Conservation (phyloP, 345 rosid genomes). For the Bruguiera sexangula region DNA sequence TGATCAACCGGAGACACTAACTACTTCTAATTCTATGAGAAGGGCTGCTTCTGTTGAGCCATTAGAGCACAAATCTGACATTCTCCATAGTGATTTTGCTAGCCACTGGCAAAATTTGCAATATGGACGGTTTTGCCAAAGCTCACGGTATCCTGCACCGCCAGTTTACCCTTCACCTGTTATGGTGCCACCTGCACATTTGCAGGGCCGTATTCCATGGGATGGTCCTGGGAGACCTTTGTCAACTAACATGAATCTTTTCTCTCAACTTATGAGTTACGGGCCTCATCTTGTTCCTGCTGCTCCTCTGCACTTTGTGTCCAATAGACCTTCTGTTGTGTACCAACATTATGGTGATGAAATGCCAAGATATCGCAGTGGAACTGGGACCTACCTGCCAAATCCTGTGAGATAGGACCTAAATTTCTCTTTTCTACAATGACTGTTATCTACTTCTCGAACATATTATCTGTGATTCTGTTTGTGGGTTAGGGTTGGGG, state of each 20-base stretch:
- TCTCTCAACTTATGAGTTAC: conserved; percentile 16
- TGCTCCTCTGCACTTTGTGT: conserved; percentile 9
- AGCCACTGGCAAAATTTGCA: conserved; percentile 32
- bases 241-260: conserved; percentile 4
- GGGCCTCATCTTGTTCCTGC: conserved; percentile 14
- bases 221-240: conserved; percentile 21
- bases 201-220: conserved; percentile 16
- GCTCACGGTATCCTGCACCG: conserved; percentile 8
- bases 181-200: conserved; percentile 14
- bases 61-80: conserved; percentile 15
- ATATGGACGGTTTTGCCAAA: conserved; percentile 26
- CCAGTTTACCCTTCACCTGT: conserved; percentile 8
- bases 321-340: conserved; percentile 11
- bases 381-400: conserved; percentile 27
- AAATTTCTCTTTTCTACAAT: too few relatives aligned
- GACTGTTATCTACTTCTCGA: too few relatives aligned
- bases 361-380: conserved; percentile 17
- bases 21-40: conserved; percentile 6
- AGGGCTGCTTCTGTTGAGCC: conserved; percentile 6
- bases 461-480: too few relatives aligned
- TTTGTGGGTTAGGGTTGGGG: too few relatives aligned
- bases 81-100: conserved; percentile 23
- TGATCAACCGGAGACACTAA: conserved; percentile 6
- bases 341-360: conserved; percentile 16
- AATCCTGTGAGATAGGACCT: conserved; percentile 17